Base-by-base conservation (phyloP, 345 rosid genomes). In the Gossypioides kirkii region DNA sequence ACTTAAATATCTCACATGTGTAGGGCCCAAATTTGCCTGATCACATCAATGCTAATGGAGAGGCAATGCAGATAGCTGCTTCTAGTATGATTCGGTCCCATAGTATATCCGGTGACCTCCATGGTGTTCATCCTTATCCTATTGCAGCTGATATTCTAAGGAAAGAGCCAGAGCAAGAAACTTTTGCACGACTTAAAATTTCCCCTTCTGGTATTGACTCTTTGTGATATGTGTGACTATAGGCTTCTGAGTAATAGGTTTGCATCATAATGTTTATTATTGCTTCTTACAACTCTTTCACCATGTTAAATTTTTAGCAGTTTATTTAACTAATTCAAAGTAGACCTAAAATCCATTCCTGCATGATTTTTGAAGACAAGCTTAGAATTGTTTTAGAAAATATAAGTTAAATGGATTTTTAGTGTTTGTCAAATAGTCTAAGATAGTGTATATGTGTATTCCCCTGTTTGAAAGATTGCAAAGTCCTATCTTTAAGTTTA, bases 101-200 rank as follows among this genome's bases (percentile, higher is more conserved):
- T 74, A 93, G 99, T 77, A 88, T 91, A 13, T 87, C 99, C 55
- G 98, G 97, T 32, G 97, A 96, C 73, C 83, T 96, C 65, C 98
- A 93, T 85, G 99, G 97, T 45, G 98, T 96, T 80, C 99, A 89
- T 81, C 98, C 99, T 26, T 95, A 96, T 84, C 99, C 98, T 74
- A 87, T 96, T 78, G 93, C 99, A 1, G 99, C 99, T 76, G 99
- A 96, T 78, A 91, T 96, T 84, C 83, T 96, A 50, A 89, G 99
- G 85, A 96, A 87, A 82, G 99, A 91, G 82, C 98, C 98, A 3
- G 99, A 96, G 86, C 98, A 96, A 0, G 99, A 93, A 78, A 91
- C 88, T 54, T 96, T 96, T 84, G 92, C 88, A 32, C 93, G 91
- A 58, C 98, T 96, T 70, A 85, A 76, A 68, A 87, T 96, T 73